A percentile compares a stretch with the other conserved stretches of the same genome.
phyloP scores from a whole-genome alignment of 1,284 basidiomycete species.

The Sanghuangporus baumii region DNA sequence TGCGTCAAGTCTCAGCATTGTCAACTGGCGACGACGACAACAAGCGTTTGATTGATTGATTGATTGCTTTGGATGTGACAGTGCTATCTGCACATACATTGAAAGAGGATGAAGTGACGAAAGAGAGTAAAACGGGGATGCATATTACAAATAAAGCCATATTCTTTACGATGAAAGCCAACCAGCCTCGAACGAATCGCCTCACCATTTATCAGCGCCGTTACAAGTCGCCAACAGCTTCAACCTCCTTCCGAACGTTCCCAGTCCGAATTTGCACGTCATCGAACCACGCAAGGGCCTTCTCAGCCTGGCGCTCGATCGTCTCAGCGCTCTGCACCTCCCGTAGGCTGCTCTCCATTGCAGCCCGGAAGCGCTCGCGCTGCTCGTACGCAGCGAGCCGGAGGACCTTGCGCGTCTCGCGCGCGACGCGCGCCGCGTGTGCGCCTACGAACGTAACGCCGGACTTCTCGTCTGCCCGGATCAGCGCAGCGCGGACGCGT shows the following conservation, averaged over 20 bases:
- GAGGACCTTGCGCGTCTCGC: slow-evolving; percentile 93
- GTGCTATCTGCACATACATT: background rate
- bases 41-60: background rate
- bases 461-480: slow-evolving; percentile 29
- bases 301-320: slow-evolving; percentile 58
- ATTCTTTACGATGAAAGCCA: background rate
- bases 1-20: no score
- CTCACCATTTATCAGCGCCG: background rate
- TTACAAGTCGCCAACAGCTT: slow-evolving; percentile 21
- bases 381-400: slow-evolving; percentile 91
- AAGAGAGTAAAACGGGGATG: background rate
- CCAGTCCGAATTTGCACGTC: slow-evolving; percentile 54
- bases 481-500: slow-evolving; percentile 59
- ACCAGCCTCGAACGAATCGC: background rate
- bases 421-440: slow-evolving; percentile 68
- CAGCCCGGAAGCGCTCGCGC: slow-evolving; percentile 75
- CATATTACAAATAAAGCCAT: background rate
- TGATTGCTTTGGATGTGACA: background rate
- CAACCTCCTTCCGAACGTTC: slow-evolving; percentile 42
- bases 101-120: background rate
- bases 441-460: slow-evolving; percentile 57
- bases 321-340: slow-evolving; percentile 81
- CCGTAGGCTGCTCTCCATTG: slow-evolving; percentile 72
- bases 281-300: slow-evolving; percentile 72
- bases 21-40: no score